A percentile compares a stretch with the other conserved stretches of the same genome.
phyloP scores from a whole-genome alignment of 2,329 filamentous ascomycete genomes.

The Nemania sp. region DNA sequence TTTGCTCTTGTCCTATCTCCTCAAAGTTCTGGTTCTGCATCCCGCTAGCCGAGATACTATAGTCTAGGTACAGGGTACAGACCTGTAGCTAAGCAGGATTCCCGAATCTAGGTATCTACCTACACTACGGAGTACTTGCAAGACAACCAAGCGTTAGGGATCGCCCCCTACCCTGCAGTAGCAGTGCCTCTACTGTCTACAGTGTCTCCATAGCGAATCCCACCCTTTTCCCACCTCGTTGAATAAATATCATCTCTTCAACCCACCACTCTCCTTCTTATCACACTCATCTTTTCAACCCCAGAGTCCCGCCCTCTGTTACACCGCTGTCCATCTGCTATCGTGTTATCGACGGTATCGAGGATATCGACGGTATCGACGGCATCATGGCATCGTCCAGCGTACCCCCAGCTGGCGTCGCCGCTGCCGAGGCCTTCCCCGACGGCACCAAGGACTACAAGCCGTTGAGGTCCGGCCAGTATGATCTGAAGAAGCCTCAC shows the following conservation, averaged over 20 bases:
- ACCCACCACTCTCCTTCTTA: slow-evolving; percentile 7
- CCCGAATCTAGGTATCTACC: background rate
- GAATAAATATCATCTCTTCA: slow-evolving; percentile 21
- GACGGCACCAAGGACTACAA: slow-evolving; percentile 43
- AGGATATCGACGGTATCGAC: slow-evolving; percentile 39
- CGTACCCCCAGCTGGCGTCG: slow-evolving; percentile 46
- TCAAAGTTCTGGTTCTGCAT: background rate
- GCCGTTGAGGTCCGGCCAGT: slow-evolving; percentile 51
- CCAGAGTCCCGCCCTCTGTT: slow-evolving; percentile 1
- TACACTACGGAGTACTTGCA: too few species aligned
- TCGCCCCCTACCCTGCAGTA: too few species aligned
- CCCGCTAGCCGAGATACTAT: background rate
- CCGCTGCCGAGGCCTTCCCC: slow-evolving; percentile 51
- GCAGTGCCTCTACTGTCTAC: too few species aligned
- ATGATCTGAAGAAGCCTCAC: slow-evolving; percentile 72
- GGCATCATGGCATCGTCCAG: slow-evolving; percentile 40
- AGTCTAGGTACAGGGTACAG: background rate
- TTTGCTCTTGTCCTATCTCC: too few species aligned
- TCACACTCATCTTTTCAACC: background rate
- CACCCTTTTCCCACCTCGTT: slow-evolving; percentile 6
- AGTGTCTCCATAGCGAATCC: slow-evolving; percentile 10
- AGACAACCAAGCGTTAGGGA: too few species aligned
- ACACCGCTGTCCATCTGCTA: too few species aligned
- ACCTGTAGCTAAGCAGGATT: background rate
- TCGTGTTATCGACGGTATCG: too few species aligned